Conservation (phyloP, 2,329 filamentous ascomycete species). For the Fusarium cicatricum region DNA sequence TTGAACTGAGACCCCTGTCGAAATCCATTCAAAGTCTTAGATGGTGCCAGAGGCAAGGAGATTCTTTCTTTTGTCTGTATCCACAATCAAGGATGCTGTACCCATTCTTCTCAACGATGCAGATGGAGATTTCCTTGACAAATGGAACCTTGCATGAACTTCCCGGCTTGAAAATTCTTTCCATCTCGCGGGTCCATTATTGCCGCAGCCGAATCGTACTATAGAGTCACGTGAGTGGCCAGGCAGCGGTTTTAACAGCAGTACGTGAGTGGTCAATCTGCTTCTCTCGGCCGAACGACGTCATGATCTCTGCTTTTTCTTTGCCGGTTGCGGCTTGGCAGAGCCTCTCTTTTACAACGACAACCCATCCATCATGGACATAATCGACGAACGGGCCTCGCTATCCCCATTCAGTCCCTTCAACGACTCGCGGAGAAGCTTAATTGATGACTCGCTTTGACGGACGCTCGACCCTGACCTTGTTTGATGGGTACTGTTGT, state of each 20-base stretch:
- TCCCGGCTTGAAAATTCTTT: conserved; percentile 23
- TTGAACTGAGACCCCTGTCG: too few relatives aligned
- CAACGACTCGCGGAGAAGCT: conserved; percentile 19
- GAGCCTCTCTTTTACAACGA: background rate
- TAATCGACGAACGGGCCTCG: background rate
- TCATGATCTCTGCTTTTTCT: conserved; percentile 3
- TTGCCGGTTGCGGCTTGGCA: conserved; percentile 3
- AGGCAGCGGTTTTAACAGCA: background rate
- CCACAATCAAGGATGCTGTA: conserved; percentile 1
- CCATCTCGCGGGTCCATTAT: conserved; percentile 13
- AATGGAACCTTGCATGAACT: conserved; percentile 17
- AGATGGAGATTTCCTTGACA: conserved; percentile 3
- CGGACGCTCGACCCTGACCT: conserved; percentile 26
- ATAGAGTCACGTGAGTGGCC: conserved; percentile 12
- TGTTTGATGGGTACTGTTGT: conserved; percentile 34
- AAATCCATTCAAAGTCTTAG: too few relatives aligned
- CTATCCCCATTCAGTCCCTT: too few relatives aligned
- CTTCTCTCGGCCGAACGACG: conserved; percentile 12
- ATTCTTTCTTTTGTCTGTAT: background rate
- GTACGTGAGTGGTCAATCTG: conserved; percentile 8
- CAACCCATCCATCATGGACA: background rate
- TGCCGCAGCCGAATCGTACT: conserved; percentile 19
- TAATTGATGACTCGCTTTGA: conserved; percentile 9
- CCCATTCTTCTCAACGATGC: too few relatives aligned
- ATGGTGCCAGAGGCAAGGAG: too few relatives aligned